These are phyloP conservation scores for Bolboschoenoplectus hybrid DNA, from an alignment of 202 grass and related monocot genomes.

Conservation along the genomic window DNA sequence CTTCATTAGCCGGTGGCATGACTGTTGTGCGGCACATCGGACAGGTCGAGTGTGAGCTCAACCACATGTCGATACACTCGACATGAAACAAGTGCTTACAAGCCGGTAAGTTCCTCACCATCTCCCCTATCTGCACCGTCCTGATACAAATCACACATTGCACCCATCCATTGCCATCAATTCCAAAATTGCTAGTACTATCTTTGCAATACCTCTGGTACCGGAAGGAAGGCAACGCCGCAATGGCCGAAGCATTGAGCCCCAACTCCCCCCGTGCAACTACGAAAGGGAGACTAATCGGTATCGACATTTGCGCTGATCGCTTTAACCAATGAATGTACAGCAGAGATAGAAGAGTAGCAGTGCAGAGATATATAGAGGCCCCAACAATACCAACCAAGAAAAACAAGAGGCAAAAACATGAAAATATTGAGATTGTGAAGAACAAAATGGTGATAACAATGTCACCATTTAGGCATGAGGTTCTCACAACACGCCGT, in stretches of 20 bases:
- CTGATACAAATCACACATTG: slow-evolving; percentile 76
- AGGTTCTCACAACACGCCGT: background rate
- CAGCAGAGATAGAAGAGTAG: background rate
- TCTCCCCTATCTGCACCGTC: slow-evolving; percentile 59
- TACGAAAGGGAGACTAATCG: background rate
- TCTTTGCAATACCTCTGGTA: slow-evolving; percentile 18
- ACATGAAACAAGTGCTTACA: slow-evolving; percentile 80
- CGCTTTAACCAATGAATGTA: slow-evolving; percentile 19
- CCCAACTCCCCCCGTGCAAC: background rate
- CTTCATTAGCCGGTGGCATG: background rate
- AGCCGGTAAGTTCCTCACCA: slow-evolving; percentile 57
- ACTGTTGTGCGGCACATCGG: slow-evolving; percentile 62
- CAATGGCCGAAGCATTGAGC: slow-evolving; percentile 11
- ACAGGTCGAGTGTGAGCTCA: slow-evolving; percentile 61
- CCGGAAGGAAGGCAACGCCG: background rate
- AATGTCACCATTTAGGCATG: slow-evolving; percentile 4
- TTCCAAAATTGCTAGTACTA: background rate
- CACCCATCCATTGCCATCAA: slow-evolving; percentile 29
- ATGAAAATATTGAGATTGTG: slow-evolving; percentile 1
- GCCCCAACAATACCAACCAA: background rate
- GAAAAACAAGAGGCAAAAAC: background rate
- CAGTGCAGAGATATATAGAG: background rate
- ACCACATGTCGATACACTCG: slow-evolving; percentile 79
- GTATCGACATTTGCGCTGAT: background rate
- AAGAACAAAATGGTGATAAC: background rate